Percentiles rank a stretch among this genome's conserved stretches.
Conservation (phyloP, 768 basidiomycete genomes). For the Cystobasidium tubakii region DNA sequence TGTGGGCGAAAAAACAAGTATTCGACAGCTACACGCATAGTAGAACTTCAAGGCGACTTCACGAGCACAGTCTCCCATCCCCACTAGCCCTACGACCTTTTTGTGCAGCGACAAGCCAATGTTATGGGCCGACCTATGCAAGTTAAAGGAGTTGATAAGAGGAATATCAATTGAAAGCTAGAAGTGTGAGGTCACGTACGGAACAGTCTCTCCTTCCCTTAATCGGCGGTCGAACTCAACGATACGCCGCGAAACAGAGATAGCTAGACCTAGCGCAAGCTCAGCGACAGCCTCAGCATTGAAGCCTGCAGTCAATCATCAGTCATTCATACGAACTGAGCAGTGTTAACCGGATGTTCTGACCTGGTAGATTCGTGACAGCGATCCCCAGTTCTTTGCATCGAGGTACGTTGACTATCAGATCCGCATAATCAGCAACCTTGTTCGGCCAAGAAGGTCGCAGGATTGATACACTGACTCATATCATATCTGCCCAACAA, state of each 20-base stretch:
- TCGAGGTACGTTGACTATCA: slow-evolving; percentile 22
- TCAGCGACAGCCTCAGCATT: slow-evolving; percentile 36
- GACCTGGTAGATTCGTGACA: slow-evolving; percentile 31
- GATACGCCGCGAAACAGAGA: slow-evolving; percentile 15
- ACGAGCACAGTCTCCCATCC: slow-evolving; percentile 59
- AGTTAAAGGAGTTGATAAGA: too few species aligned
- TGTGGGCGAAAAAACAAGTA: slow-evolving; percentile 26
- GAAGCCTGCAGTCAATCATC: too few species aligned
- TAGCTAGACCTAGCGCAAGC: slow-evolving; percentile 15
- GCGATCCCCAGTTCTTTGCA: slow-evolving; percentile 24
- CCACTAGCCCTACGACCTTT: slow-evolving; percentile 60
- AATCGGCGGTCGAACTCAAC: slow-evolving; percentile 23
- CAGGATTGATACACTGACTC: background rate
- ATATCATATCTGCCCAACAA: slow-evolving; percentile 25
- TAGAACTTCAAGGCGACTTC: slow-evolving; percentile 53
- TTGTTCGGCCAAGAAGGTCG: background rate
- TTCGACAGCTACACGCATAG: slow-evolving; percentile 18
- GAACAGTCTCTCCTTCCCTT: slow-evolving; percentile 18
- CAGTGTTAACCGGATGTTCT: too few species aligned
- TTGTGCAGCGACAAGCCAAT: slow-evolving; percentile 50
- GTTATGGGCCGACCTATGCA: slow-evolving; percentile 17
- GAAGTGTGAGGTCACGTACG: too few species aligned
- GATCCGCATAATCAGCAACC: background rate
- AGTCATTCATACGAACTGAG: too few species aligned
- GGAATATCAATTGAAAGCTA: too few species aligned